A percentile compares a stretch with the other conserved stretches of the same genome.
Evolutionary conservation across 768 basidiomycete species (phyloP).

Genomic region (Hericium coralloides): DNA sequence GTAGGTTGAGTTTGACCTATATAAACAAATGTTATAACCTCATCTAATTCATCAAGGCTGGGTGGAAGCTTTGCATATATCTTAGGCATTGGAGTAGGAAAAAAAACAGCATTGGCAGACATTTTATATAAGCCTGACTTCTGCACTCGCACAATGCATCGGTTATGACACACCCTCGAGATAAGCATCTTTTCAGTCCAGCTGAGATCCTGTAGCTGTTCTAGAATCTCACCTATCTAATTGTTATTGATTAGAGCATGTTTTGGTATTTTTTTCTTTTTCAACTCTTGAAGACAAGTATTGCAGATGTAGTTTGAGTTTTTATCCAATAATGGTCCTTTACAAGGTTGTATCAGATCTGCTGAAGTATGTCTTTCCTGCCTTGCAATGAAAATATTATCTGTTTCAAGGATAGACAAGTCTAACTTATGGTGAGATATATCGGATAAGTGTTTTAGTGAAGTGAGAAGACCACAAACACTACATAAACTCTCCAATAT

Average conservation of each 20-base stretch:
- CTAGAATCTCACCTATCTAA: constrained; percentile 28
- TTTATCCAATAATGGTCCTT: background rate
- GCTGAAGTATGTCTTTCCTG: background rate
- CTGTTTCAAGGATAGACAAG: background rate
- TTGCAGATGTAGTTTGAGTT: background rate
- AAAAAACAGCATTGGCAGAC: constrained; percentile 11
- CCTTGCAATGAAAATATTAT: background rate
- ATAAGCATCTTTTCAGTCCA: constrained; percentile 25
- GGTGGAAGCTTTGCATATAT: constrained; percentile 11
- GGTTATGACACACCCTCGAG: constrained; percentile 20
- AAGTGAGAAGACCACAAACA: background rate
- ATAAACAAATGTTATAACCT: constrained; percentile 22
- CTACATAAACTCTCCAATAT: background rate
- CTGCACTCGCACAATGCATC: constrained; percentile 22
- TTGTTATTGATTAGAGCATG: constrained; percentile 25
- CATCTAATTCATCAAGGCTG: constrained; percentile 9
- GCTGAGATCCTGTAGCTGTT: constrained; percentile 17
- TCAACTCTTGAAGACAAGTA: background rate
- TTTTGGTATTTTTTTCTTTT: constrained; percentile 13
- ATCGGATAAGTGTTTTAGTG: background rate
- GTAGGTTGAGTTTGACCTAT: constrained; percentile 21
- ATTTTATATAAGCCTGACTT: constrained; percentile 18
- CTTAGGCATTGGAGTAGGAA: constrained; percentile 8
- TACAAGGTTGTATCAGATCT: background rate
- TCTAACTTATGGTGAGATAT: background rate